Percentiles rank a stretch among this genome's conserved stretches.
Conservation (phyloP, 345 rosid species). For the Gynandropsis gynandra region DNA sequence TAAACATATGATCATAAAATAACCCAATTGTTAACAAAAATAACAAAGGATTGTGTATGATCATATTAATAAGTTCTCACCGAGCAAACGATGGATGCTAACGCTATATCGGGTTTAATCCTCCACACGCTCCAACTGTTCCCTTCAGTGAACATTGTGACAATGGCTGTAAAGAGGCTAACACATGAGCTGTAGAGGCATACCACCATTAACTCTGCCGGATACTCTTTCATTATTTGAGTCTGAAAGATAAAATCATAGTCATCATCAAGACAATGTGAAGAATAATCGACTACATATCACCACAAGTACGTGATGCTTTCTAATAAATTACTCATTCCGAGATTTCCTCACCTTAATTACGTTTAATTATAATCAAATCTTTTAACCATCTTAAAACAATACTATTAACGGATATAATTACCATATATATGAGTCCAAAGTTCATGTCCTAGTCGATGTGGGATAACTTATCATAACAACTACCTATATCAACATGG, state of each 20-base stretch:
- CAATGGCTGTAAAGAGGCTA: conserved; percentile 48
- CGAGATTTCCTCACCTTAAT: too few species aligned
- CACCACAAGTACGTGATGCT: too few species aligned
- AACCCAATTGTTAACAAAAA: background rate
- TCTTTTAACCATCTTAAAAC: too few species aligned
- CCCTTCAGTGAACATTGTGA: conserved; percentile 45
- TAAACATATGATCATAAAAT: conserved; percentile 12
- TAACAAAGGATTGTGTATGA: background rate
- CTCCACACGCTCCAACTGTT: conserved; percentile 54
- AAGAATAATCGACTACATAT: too few species aligned
- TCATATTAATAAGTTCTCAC: conserved; percentile 33
- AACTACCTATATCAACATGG: too few species aligned
- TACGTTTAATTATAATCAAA: too few species aligned
- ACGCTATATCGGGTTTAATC: conserved; percentile 42
- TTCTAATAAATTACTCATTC: too few species aligned
- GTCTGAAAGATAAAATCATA: conserved; percentile 31
- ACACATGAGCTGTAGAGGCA: conserved; percentile 69
- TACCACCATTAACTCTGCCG: conserved; percentile 71
- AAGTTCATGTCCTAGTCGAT: too few species aligned
- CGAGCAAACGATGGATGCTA: conserved; percentile 68
- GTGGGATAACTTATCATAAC: too few species aligned
- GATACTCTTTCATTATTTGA: conserved; percentile 81
- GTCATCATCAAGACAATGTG: background rate
- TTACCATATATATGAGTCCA: too few species aligned
- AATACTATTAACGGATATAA: too few species aligned